Percentiles rank a stretch among this genome's conserved stretches.
phyloP scores from a whole-genome alignment of 352 stramenopile species.

The Phytopythium ostracodes region DNA sequence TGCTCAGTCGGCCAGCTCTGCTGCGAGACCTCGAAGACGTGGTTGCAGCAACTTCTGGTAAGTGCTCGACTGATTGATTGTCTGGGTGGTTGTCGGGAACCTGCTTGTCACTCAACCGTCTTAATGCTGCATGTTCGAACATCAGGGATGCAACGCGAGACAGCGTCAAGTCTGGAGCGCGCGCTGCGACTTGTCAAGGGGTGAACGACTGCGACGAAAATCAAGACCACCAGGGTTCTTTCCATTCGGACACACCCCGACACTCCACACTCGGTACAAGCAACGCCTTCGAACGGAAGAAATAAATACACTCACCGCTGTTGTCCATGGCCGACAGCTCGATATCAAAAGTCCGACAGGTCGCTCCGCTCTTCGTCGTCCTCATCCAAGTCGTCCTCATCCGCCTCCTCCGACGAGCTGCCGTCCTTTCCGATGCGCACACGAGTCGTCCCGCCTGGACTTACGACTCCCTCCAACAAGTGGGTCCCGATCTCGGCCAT shows the following conservation, averaged over 20 bases:
- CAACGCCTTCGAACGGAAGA: background rate
- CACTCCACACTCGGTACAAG: background rate
- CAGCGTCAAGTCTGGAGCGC: slow-evolving; percentile 20
- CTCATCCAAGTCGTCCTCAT: slow-evolving; percentile 39
- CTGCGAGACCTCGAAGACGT: slow-evolving; percentile 33
- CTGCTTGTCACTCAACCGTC: too few species aligned
- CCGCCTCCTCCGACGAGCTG: slow-evolving; percentile 44
- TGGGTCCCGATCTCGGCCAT: slow-evolving; percentile 38
- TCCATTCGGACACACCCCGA: background rate
- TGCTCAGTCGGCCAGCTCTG: slow-evolving; percentile 25
- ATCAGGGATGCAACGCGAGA: slow-evolving; percentile 1
- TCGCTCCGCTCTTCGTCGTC: slow-evolving; percentile 23
- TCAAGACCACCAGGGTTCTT: background rate
- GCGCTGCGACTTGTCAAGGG: slow-evolving; percentile 25
- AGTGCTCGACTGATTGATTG: background rate
- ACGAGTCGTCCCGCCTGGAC: slow-evolving; percentile 55
- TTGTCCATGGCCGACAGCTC: background rate
- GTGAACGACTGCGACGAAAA: slow-evolving; percentile 4
- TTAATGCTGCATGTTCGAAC: background rate
- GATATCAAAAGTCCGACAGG: slow-evolving; percentile 8
- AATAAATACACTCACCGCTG: slow-evolving; percentile 8
- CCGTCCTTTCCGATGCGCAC: slow-evolving; percentile 52
- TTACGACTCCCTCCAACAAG: slow-evolving; percentile 50
- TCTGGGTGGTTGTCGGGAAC: background rate
- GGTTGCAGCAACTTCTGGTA: background rate